Conservation (phyloP, 805 yeast genomes). For the Candida corydali region DNA sequence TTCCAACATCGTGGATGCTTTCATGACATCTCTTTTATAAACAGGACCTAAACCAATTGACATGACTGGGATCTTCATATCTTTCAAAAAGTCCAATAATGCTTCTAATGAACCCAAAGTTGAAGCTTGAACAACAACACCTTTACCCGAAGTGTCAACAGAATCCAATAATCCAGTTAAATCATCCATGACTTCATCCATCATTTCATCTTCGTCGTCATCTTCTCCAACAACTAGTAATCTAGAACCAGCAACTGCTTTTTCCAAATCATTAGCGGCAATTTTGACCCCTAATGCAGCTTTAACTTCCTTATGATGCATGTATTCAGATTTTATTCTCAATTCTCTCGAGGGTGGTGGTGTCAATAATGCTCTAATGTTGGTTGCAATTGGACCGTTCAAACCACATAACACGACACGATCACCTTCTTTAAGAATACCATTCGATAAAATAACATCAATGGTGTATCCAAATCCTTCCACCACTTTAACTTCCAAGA, state of each 20-base stretch:
- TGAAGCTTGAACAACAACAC: slow-evolving; percentile 98
- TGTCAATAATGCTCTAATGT: slow-evolving; percentile 90
- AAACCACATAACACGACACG: slow-evolving; percentile 93
- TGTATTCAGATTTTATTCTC: slow-evolving; percentile 93
- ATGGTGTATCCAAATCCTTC: slow-evolving; percentile 99
- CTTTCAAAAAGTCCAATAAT: slow-evolving; percentile 90
- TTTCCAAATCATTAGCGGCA: slow-evolving; percentile 95
- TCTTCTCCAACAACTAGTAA: slow-evolving; percentile 92
- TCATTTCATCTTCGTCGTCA: slow-evolving; percentile 94
- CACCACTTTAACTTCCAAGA: slow-evolving; percentile 94
- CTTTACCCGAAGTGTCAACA: slow-evolving; percentile 91
- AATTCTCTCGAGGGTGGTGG: slow-evolving; percentile 97
- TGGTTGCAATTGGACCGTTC: slow-evolving; percentile 97
- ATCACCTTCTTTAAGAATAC: slow-evolving; percentile 92
- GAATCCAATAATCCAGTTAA: slow-evolving; percentile 90
- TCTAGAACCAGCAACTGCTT: slow-evolving; percentile 99
- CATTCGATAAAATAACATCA: slow-evolving; percentile 96
- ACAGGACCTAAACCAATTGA: slow-evolving; percentile 98
- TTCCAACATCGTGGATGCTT: slow-evolving; percentile 94
- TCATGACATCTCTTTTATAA: slow-evolving; percentile 96
- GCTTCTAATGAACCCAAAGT: slow-evolving; percentile 98
- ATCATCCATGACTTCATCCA: slow-evolving; percentile 99
- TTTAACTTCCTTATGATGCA: slow-evolving; percentile 95
- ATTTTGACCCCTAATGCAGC: slow-evolving; percentile 99
- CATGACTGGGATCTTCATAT: slow-evolving; percentile 99